Base-by-base conservation (phyloP, 176 grass and related monocot species). In the Oryza coarctata region DNA sequence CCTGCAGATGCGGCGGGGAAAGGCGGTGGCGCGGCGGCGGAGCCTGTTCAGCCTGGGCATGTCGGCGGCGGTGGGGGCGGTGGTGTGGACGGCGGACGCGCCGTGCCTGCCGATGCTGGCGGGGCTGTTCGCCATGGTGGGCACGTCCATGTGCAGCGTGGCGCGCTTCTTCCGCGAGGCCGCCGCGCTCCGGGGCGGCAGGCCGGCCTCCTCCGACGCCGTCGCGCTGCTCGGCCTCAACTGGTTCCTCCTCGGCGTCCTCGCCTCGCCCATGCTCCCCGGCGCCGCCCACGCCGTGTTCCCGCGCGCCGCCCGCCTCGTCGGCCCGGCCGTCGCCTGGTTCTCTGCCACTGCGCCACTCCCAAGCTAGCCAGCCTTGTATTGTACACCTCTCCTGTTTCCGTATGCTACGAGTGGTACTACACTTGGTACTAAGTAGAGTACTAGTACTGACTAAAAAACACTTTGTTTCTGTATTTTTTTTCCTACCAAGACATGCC, bases 181-280 rank as follows among this genome's bases (percentile, higher is more conserved):
- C 78, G 18, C 80, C 57, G 30, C 63, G 13, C 43, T 45, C 43
- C 43, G 43, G 12, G 43, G 43, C 2, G 41, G 73, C 68, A 74
- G 47, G 47, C 55, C 81, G 0, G 78, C 68, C 3, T 68, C 63
- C 3, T 58, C 23, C 4, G 86, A 84, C 40, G 89, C 86, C 12
- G 84, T 89, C 15, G 89, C 81, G 45, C 79, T 94, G 35, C 89
- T 94, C 1, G 75, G 92, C 47, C 67, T 94, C 34, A 94, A 94
- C 86, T 94, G 89, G 72, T 89, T 94, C 86, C 82, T 94, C 14
- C 86, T 94, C 3, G 92, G 92, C 23, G 65, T 76, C 6, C 67
- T 94, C 62, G 79, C 81, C 2, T 85, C 70, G 32, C 89, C 89
- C 0, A 85, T 88, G 67, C 78, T 94, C 23, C 92, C 92, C 2